phyloP scores from a whole-genome alignment of 2,329 filamentous ascomycete species.

The Colletotrichum godetiae region DNA sequence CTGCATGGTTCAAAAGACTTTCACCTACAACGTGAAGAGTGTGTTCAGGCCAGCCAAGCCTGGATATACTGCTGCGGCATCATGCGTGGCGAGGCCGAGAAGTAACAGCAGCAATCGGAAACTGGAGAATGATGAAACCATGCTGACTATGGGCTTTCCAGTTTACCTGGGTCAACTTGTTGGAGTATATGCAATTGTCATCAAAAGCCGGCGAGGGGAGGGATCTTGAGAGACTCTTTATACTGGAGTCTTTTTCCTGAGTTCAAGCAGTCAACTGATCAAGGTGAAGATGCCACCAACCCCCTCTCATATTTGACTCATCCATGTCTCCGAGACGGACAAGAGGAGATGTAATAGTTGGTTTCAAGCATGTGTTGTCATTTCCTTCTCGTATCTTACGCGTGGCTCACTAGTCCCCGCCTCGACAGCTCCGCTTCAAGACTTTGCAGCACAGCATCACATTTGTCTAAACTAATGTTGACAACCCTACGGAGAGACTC shows the following conservation, averaged over 20 bases:
- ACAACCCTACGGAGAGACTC: no score
- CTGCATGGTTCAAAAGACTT: rapidly evolving
- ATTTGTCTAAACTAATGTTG: no score
- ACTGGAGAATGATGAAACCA: not conserved
- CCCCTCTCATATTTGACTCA: not conserved
- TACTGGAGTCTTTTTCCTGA: no score
- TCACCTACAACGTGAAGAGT: not conserved
- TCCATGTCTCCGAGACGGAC: not conserved
- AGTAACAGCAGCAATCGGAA: not conserved
- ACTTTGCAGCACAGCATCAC: no score
- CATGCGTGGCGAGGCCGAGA: not conserved
- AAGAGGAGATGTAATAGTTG: not conserved
- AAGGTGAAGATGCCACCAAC: not conserved
- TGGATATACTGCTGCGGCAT: not conserved
- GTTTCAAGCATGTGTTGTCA: no score
- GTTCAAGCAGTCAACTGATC: not conserved
- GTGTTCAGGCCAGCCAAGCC: not conserved
- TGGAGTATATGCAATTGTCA: no score
- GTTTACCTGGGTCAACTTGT: no score
- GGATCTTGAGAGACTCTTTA: no score
- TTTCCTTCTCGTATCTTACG: no score
- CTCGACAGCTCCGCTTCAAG: no score
- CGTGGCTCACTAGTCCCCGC: no score
- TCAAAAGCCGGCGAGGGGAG: no score
- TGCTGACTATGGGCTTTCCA: not conserved